Conservation (phyloP, 2,329 filamentous ascomycete species). For the Diaporthe sp. region DNA sequence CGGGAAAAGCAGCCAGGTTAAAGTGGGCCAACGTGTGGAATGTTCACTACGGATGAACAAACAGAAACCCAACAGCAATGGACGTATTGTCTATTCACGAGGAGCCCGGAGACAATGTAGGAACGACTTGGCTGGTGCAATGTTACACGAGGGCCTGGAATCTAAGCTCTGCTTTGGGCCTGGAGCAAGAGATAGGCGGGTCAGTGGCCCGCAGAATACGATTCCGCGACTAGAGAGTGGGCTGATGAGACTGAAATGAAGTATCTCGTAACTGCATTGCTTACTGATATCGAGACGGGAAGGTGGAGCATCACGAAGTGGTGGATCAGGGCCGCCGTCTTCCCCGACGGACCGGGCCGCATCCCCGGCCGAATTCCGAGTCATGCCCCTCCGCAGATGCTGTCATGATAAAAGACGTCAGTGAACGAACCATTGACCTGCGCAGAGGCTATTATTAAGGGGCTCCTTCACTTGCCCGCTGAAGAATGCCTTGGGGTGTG, state of each 20-base stretch:
- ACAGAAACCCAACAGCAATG: neutral
- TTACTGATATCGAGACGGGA: neutral
- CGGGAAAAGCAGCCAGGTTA: neutral
- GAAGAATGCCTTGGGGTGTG: neutral
- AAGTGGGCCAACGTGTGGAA: neutral
- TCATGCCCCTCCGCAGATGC: neutral
- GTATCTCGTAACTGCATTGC: neutral
- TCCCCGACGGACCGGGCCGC: constrained; percentile 14
- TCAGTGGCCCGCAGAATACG: neutral
- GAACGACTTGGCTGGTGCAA: neutral
- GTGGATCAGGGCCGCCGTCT: neutral
- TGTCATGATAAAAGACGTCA: neutral
- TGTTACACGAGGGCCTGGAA: neutral
- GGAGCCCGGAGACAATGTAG: neutral
- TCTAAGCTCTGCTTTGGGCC: neutral
- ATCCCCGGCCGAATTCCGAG: neutral
- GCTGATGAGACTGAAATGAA: too few relatives aligned
- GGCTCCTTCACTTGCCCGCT: too few relatives aligned
- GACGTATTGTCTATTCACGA: neutral
- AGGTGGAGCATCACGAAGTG: neutral
- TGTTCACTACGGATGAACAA: neutral
- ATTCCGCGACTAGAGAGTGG: neutral
- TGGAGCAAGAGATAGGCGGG: neutral
- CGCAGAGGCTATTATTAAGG: neutral
- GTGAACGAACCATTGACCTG: neutral